A percentile compares a stretch with the other conserved stretches of the same genome.
Evolutionary conservation across 2,329 filamentous ascomycete species (phyloP).

Genomic region (Furcasterigmium furcatum): DNA sequence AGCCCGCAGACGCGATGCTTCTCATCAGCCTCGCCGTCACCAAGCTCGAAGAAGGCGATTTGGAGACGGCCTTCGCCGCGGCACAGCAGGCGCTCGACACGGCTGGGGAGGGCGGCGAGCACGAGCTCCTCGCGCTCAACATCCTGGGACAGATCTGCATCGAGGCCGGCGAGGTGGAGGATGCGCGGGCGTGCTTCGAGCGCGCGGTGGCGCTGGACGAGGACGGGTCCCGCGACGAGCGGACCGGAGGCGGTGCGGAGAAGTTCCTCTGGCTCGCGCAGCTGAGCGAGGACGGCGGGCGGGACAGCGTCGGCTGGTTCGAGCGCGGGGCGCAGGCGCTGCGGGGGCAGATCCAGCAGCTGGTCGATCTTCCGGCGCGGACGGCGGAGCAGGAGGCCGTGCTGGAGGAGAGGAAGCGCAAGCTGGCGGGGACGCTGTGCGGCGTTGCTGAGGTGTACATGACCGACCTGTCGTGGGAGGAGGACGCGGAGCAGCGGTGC

Average conservation of each 20-base stretch:
- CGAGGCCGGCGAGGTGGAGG: slow-evolving; percentile 76
- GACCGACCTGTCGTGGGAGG: slow-evolving; percentile 94
- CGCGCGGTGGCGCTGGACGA: slow-evolving; percentile 73
- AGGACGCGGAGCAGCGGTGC: slow-evolving; percentile 84
- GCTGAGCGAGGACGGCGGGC: slow-evolving; percentile 69
- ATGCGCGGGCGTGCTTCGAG: slow-evolving; percentile 69
- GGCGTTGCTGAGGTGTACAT: slow-evolving; percentile 97
- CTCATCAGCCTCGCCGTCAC: slow-evolving; percentile 35
- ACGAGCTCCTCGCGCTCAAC: slow-evolving; percentile 64
- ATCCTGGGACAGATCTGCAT: slow-evolving; percentile 79
- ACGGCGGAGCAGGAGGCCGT: slow-evolving; percentile 34
- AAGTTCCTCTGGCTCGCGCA: slow-evolving; percentile 96
- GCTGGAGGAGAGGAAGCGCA: slow-evolving; percentile 68
- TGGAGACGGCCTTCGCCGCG: slow-evolving; percentile 34
- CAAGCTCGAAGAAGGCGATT: slow-evolving; percentile 36
- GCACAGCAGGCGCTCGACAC: slow-evolving; percentile 40
- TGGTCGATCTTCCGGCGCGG: slow-evolving; percentile 45
- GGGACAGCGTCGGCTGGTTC: slow-evolving; percentile 65
- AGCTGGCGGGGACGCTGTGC: slow-evolving; percentile 88
- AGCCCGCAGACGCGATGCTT: slow-evolving; percentile 19
- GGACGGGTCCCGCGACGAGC: slow-evolving; percentile 67
- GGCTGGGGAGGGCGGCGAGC: slow-evolving; percentile 41
- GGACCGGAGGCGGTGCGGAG: slow-evolving; percentile 78
- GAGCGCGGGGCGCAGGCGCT: slow-evolving; percentile 70
- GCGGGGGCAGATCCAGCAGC: slow-evolving; percentile 63